These are phyloP conservation scores for Hypoxylon fragiforme DNA, from an alignment of 495 filamentous ascomycete species.

Conservation along the genomic window DNA sequence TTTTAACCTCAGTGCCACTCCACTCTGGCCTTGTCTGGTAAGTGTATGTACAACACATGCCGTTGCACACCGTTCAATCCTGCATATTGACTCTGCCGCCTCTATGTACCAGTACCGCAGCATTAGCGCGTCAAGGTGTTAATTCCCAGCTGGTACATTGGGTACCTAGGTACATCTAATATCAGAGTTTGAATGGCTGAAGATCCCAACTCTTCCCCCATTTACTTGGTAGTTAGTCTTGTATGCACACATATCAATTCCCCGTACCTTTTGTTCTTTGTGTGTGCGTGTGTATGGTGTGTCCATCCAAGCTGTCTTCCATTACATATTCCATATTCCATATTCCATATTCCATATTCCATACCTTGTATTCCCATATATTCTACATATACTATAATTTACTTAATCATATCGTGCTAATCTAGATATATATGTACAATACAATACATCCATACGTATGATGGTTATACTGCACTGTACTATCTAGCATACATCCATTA, in stretches of 20 bases:
- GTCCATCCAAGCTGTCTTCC: too few species aligned
- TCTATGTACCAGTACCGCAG: conserved; percentile 25
- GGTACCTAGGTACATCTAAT: conserved; percentile 14
- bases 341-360: too few species aligned
- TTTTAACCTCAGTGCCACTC: conserved; percentile 36
- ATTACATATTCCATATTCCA: too few species aligned
- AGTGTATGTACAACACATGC: conserved; percentile 27
- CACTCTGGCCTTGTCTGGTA: conserved; percentile 27
- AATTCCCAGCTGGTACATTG: conserved; percentile 21
- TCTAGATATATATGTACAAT: background rate
- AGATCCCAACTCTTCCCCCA: conserved; percentile 34
- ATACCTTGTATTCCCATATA: too few species aligned
- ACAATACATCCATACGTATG: background rate
- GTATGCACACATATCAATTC: conserved; percentile 10
- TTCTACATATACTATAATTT: too few species aligned
- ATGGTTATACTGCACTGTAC: conserved; percentile 3
- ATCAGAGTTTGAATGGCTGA: conserved; percentile 38
- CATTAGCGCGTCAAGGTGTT: conserved; percentile 19
- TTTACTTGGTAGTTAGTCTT: background rate
- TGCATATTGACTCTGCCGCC: conserved; percentile 2
- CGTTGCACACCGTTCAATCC: conserved; percentile 5
- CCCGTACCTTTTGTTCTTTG: conserved; percentile 25
- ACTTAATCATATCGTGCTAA: too few species aligned
- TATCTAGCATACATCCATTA: conserved; percentile 1
- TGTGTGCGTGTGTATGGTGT: too few species aligned